phyloP scores from a whole-genome alignment of 2,329 filamentous ascomycete genomes.

The Fusarium clavum region DNA sequence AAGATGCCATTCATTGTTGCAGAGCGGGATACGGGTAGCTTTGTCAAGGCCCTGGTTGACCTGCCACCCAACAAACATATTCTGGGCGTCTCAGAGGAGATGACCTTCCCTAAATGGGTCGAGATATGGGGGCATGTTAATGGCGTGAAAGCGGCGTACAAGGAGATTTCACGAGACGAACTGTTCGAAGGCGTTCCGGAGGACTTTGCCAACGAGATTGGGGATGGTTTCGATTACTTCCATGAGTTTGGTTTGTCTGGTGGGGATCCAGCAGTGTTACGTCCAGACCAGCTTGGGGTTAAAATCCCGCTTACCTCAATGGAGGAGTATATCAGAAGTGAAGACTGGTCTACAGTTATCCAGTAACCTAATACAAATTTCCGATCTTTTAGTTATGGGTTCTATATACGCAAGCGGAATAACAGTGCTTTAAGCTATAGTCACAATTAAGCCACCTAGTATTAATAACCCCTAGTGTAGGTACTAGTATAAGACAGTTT shows the following conservation, averaged over 20 bases:
- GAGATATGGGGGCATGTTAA: conserved; percentile 28
- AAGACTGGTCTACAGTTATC: not conserved
- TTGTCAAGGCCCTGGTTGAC: not conserved
- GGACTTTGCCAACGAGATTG: conserved; percentile 23
- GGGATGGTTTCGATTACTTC: conserved; percentile 26
- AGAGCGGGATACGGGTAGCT: not conserved
- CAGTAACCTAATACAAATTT: no score
- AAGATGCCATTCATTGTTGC: conserved; percentile 1
- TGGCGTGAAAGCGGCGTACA: conserved; percentile 31
- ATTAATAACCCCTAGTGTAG: no score
- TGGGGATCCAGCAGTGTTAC: conserved; percentile 22
- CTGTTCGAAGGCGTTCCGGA: conserved; percentile 13
- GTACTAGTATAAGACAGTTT: no score
- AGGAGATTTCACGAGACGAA: conserved; percentile 30
- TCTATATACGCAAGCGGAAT: no score
- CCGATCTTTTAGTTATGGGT: no score
- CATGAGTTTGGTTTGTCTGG: conserved; percentile 34
- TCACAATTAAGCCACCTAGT: no score
- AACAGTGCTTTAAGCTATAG: no score
- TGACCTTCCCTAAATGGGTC: conserved; percentile 23
- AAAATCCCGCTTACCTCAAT: not conserved
- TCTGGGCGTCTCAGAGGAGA: conserved; percentile 2
- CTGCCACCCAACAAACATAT: not conserved
- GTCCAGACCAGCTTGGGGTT: conserved; percentile 11
- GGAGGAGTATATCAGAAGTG: not conserved